A percentile compares a stretch with the other conserved stretches of the same genome.
Conservation (phyloP, 2,329 filamentous ascomycete species). For the Pseudocercospora ulei region DNA sequence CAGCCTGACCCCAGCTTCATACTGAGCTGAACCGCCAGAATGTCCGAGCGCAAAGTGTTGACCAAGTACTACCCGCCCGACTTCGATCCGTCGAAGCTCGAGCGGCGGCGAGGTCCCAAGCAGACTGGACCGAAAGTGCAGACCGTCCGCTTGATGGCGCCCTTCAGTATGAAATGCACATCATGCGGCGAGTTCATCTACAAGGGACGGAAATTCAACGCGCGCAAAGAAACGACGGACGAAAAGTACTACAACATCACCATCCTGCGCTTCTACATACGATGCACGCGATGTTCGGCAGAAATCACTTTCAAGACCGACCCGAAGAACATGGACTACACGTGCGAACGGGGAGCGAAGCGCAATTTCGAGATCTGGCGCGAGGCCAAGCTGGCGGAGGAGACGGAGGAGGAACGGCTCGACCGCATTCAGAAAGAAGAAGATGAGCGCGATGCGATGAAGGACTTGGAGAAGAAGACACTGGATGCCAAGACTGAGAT, state of each 20-base stretch:
- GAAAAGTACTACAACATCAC: slow-evolving; percentile 82
- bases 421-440: slow-evolving; percentile 73
- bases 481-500: slow-evolving; percentile 88
- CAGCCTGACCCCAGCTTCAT: background rate
- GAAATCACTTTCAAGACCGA: slow-evolving; percentile 94
- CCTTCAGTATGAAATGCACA: slow-evolving; percentile 69
- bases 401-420: slow-evolving; percentile 78
- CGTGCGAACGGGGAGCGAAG: slow-evolving; percentile 69
- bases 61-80: slow-evolving; percentile 60
- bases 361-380: slow-evolving; percentile 92
- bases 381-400: slow-evolving; percentile 54
- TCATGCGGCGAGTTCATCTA: slow-evolving; percentile 73
- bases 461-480: slow-evolving; percentile 87
- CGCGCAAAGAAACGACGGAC: slow-evolving; percentile 81
- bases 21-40: slow-evolving; percentile 34
- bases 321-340: slow-evolving; percentile 89
- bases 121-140: slow-evolving; percentile 68
- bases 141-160: slow-evolving; percentile 82
- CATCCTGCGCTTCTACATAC: slow-evolving; percentile 73
- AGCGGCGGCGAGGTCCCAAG: slow-evolving; percentile 56
- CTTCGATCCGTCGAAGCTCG: slow-evolving; percentile 79
- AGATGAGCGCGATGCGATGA: slow-evolving; percentile 83
- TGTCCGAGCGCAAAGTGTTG: slow-evolving; percentile 81
- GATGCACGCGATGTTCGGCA: slow-evolving; percentile 73
- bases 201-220: slow-evolving; percentile 91